A percentile compares a stretch with the other conserved stretches of the same genome.
Evolutionary conservation across 2,329 filamentous ascomycete species (phyloP).

Genomic region (Colletotrichum nymphaeae): DNA sequence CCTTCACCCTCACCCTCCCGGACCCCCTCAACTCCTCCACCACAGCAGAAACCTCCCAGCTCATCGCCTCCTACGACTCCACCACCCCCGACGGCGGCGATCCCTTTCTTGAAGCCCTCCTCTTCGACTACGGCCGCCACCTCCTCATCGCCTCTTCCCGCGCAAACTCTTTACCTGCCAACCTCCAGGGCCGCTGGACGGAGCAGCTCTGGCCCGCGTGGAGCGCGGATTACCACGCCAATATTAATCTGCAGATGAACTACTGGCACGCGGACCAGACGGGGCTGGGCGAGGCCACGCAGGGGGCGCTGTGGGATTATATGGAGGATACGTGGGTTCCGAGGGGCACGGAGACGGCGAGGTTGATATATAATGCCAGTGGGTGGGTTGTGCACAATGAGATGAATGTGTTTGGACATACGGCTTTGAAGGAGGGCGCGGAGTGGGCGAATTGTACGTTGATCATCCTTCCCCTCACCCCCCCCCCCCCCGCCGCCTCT

Average conservation of each 20-base stretch:
- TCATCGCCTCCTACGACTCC: constrained; percentile 47
- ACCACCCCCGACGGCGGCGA: constrained; percentile 57
- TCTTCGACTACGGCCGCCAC: constrained; percentile 65
- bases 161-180: constrained; percentile 62
- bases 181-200: constrained; percentile 68
- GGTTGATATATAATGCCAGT: constrained; percentile 62
- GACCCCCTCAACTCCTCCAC: constrained; percentile 53
- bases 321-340: constrained; percentile 66
- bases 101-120: constrained; percentile 62
- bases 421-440: constrained; percentile 49
- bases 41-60: constrained; percentile 51
- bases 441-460: constrained; percentile 47
- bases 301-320: constrained; percentile 61
- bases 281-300: constrained; percentile 57
- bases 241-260: constrained; percentile 73
- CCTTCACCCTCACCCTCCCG: constrained; percentile 57
- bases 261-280: constrained; percentile 67
- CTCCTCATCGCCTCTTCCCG: constrained; percentile 67
- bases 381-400: constrained; percentile 70
- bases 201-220: constrained; percentile 52
- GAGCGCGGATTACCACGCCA: constrained; percentile 67
- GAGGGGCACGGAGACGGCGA: constrained; percentile 63
- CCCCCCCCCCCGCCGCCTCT: too few species aligned
- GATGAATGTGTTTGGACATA: constrained; percentile 70
- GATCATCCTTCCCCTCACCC: too few species aligned